These are phyloP conservation scores for Gossypium anomalum DNA, from an alignment of 345 rosid genomes.

Conservation along the genomic window DNA sequence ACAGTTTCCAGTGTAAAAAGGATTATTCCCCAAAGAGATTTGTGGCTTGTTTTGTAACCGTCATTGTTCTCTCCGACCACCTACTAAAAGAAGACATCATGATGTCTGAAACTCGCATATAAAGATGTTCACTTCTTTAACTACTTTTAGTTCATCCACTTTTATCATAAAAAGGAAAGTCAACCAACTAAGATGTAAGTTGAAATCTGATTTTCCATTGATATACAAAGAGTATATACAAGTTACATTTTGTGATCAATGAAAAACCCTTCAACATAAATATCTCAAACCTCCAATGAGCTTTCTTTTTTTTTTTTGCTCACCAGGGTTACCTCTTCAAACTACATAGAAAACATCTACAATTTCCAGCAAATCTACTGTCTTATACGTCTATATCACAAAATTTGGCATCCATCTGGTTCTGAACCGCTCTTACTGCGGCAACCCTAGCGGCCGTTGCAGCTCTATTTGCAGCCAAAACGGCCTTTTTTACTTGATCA, in stretches of 20 bases:
- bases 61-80: background rate
- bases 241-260: slow-evolving; percentile 31
- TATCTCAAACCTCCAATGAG: slow-evolving; percentile 44
- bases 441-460: slow-evolving; percentile 97
- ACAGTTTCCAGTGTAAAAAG: too few relatives aligned
- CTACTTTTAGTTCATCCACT: too few relatives aligned
- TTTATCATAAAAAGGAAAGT: background rate
- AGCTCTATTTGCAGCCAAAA: slow-evolving; percentile 69
- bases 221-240: slow-evolving; percentile 45
- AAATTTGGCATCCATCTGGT: slow-evolving; percentile 83
- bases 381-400: slow-evolving; percentile 48
- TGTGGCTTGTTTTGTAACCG: background rate
- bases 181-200: background rate
- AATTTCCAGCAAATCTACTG: slow-evolving; percentile 18
- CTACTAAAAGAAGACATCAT: background rate
- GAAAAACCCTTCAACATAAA: slow-evolving; percentile 16
- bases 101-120: background rate
- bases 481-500: slow-evolving; percentile 69
- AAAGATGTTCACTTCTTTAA: background rate
- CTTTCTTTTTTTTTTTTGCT: slow-evolving; percentile 24
- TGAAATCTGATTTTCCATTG: slow-evolving; percentile 32
- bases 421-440: slow-evolving; percentile 91
- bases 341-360: slow-evolving; percentile 25
- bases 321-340: slow-evolving; percentile 33
- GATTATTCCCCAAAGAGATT: too few relatives aligned